A percentile compares a stretch with the other conserved stretches of the same genome.
Conservation (phyloP, 768 basidiomycete genomes). For the Rhodotorula graminis region DNA sequence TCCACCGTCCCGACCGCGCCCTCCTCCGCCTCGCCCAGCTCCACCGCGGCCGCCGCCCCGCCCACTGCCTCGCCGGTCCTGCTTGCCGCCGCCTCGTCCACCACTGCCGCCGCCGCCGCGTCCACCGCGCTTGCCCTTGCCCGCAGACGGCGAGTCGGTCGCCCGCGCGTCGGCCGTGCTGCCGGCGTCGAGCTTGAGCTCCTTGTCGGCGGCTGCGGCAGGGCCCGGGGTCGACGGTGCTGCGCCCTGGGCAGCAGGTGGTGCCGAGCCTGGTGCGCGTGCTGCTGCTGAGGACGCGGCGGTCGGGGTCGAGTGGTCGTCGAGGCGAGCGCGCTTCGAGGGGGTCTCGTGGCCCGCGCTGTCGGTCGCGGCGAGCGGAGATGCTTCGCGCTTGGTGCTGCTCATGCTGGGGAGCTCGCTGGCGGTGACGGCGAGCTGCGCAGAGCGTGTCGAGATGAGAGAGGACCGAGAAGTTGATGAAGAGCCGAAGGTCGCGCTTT, state of each 20-base stretch:
- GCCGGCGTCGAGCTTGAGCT: background rate
- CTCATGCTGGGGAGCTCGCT: background rate
- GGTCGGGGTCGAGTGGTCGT: background rate
- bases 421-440: too few species aligned
- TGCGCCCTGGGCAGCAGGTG: background rate
- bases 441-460: too few species aligned
- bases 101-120: background rate
- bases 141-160: conserved; percentile 30
- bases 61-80: background rate
- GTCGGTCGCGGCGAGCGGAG: background rate
- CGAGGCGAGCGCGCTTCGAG: conserved; percentile 28
- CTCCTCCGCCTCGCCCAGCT: background rate
- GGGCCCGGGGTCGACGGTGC: conserved; percentile 13
- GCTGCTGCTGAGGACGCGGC: background rate
- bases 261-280: background rate
- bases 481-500: too few species aligned
- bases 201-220: conserved; percentile 1
- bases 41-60: background rate
- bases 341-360: conserved; percentile 16
- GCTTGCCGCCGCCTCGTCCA: background rate
- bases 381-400: conserved; percentile 17
- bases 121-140: conserved; percentile 5
- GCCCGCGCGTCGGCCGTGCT: background rate
- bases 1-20: background rate
- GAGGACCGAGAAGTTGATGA: too few species aligned